Conservation (phyloP, 495 filamentous ascomycete genomes). For the Penicillium fimorum region DNA sequence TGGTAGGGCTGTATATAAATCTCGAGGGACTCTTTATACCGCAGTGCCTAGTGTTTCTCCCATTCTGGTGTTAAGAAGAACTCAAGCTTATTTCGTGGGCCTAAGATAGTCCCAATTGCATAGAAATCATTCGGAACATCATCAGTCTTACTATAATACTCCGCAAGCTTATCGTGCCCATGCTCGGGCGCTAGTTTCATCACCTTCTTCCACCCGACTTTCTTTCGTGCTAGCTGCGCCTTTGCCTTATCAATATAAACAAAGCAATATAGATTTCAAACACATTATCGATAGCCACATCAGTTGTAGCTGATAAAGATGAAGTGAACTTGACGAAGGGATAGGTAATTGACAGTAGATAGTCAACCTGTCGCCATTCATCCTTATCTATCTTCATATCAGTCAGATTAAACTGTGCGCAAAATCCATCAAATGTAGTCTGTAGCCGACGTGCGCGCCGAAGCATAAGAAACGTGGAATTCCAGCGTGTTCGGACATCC, state of each 20-base stretch:
- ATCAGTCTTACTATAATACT: constrained; percentile 21
- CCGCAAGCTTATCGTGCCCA: constrained; percentile 8
- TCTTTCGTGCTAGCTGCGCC: constrained; percentile 6
- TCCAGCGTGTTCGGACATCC: too few species aligned
- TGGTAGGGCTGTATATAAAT: not conserved
- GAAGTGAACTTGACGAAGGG: too few species aligned
- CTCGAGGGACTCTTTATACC: constrained; percentile 7
- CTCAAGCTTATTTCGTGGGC: constrained; percentile 20
- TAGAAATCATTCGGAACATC: constrained; percentile 21
- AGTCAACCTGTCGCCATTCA: constrained; percentile 24
- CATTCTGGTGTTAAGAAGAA: constrained; percentile 24
- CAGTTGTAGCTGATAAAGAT: too few species aligned
- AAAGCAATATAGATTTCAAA: constrained; percentile 20
- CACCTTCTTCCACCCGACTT: constrained; percentile 10
- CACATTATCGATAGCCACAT: constrained; percentile 16
- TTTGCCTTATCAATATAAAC: constrained; percentile 12
- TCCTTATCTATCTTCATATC: too few species aligned
- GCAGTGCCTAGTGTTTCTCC: constrained; percentile 7
- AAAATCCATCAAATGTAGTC: too few species aligned
- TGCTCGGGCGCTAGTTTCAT: constrained; percentile 17
- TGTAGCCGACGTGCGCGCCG: constrained; percentile 16
- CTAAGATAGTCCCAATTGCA: constrained; percentile 24
- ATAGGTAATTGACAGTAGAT: too few species aligned
- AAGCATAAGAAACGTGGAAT: constrained; percentile 25
- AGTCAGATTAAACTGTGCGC: too few species aligned